Evolutionary conservation across 1,284 basidiomycete species (phyloP).

Genomic region (Pterulicium gracile): DNA sequence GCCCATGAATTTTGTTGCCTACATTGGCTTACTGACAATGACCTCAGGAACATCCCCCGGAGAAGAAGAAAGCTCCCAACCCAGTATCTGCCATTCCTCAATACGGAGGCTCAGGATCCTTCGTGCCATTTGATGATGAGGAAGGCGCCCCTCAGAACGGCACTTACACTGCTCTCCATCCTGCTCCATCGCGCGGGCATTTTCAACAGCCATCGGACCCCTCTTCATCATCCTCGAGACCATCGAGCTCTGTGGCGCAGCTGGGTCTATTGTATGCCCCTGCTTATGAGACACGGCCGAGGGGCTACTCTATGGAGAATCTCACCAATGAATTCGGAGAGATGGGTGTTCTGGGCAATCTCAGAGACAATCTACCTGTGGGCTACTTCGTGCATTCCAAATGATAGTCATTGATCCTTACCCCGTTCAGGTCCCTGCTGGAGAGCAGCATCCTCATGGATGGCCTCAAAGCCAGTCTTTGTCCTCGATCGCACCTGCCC

Average conservation of each 20-base stretch:
- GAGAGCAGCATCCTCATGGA: neutral
- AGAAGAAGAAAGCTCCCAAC: constrained; percentile 51
- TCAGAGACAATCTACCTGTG: constrained; percentile 58
- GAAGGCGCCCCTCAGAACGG: constrained; percentile 17
- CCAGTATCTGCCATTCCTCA: constrained; percentile 38
- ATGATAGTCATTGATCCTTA: no score
- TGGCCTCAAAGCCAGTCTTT: neutral
- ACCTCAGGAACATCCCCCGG: constrained; percentile 58
- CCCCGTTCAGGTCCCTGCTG: neutral
- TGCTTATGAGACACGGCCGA: constrained; percentile 44
- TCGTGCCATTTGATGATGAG: constrained; percentile 43
- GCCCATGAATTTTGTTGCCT: constrained; percentile 2
- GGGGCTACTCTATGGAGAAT: constrained; percentile 33
- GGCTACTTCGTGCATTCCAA: constrained; percentile 21
- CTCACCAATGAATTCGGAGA: constrained; percentile 56
- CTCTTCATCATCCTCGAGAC: constrained; percentile 44
- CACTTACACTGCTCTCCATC: constrained; percentile 21
- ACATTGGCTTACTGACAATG: constrained; percentile 7
- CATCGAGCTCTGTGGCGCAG: constrained; percentile 46
- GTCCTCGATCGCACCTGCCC: constrained; percentile 18
- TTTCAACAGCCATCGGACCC: constrained; percentile 34
- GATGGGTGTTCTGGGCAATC: constrained; percentile 40
- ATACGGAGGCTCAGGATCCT: constrained; percentile 69
- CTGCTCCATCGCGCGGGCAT: constrained; percentile 28
- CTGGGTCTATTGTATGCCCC: constrained; percentile 68